Base-by-base conservation (phyloP, 1,139 yeast genomes). In the Nakaseomyces kungkrabaensis region DNA sequence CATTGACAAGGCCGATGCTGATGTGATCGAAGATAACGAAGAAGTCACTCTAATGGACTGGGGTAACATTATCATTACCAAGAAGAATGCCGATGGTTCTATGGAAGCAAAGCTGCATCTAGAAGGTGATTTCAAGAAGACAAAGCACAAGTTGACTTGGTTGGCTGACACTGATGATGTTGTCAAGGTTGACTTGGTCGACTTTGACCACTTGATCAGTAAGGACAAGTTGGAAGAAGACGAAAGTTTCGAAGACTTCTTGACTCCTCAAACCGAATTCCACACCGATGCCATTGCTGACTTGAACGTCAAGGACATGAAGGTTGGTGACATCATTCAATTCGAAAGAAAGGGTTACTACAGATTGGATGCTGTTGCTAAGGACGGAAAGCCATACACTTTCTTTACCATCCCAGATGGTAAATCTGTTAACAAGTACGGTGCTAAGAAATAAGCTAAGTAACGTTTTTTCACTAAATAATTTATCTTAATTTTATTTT, bases 11-110 rank as follows among this genome's bases (percentile, higher is more conserved):
- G 94, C 76, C 34, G 98, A 92, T 71, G 97, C 97, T 50, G 77
- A 74, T 53, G 73, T 82, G 32, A 73, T 86, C 54, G 79, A 76
- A 51, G 81, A 73, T 47, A 83, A 79, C 51, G 97, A 92, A 72
- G 97, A 92, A 73, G 77, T 90, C 54, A 92, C 97, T 41, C 79
- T 92, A 65, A 92, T 92, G 98, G 97, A 92, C 72, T 92, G 98
- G 98, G 97, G 97, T 77, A 92, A 92, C 66, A 88, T 84, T 50
- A 85, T 92, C 58, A 73, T 90, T 58, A 77, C 85, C 60, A 81
- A 81, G 70, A 78, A 90, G 63, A 71, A 72, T 65, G 83, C 79
- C 68, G 82, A 75, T 56, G 79, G 77, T 51, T 73, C 82, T 3
- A 72, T 90, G 56, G 86, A 81, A 53, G 97, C 89, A 56, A 83